These are phyloP conservation scores for Pulveroboletus frians DNA, from an alignment of 768 basidiomycete species.

Conservation along the genomic window DNA sequence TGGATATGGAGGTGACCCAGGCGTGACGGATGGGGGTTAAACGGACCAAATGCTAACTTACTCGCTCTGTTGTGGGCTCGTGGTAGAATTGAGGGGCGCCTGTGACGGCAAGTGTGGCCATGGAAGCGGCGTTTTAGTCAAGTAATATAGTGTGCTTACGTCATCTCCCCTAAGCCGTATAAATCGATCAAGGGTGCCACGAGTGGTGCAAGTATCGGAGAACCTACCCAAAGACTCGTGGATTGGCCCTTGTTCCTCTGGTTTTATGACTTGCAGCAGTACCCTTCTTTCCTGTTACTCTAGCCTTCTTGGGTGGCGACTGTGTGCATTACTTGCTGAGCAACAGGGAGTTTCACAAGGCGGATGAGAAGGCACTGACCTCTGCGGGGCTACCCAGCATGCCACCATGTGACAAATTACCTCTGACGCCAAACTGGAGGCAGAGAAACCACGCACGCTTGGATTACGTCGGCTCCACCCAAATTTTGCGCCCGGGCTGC, in stretches of 20 bases:
- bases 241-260: slow-evolving; percentile 17
- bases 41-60: slow-evolving; percentile 27
- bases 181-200: background rate
- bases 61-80: slow-evolving; percentile 22
- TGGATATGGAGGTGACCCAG: slow-evolving; percentile 10
- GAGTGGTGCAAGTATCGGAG: background rate
- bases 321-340: slow-evolving; percentile 12
- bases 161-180: slow-evolving; percentile 26
- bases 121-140: slow-evolving; percentile 13
- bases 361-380: slow-evolving; percentile 21
- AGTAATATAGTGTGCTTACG: slow-evolving; percentile 24
- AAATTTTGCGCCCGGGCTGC: slow-evolving; percentile 16
- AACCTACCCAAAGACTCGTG: slow-evolving; percentile 13
- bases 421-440: background rate
- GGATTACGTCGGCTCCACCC: slow-evolving; percentile 3
- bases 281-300: slow-evolving; percentile 24
- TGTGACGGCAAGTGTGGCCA: slow-evolving; percentile 14
- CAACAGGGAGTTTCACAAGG: background rate
- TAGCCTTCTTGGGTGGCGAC: slow-evolving; percentile 41
- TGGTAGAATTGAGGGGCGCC: slow-evolving; percentile 25
- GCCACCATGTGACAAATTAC: slow-evolving; percentile 9
- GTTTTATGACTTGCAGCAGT: slow-evolving; percentile 3
- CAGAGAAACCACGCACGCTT: slow-evolving; percentile 21
- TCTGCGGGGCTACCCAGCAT: slow-evolving; percentile 16
- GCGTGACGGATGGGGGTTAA: slow-evolving; percentile 9